Percentiles rank a stretch among this genome's conserved stretches.
Conservation (phyloP, 2,329 filamentous ascomycete genomes). For the Pseudopyrenochaeta lycopersici region DNA sequence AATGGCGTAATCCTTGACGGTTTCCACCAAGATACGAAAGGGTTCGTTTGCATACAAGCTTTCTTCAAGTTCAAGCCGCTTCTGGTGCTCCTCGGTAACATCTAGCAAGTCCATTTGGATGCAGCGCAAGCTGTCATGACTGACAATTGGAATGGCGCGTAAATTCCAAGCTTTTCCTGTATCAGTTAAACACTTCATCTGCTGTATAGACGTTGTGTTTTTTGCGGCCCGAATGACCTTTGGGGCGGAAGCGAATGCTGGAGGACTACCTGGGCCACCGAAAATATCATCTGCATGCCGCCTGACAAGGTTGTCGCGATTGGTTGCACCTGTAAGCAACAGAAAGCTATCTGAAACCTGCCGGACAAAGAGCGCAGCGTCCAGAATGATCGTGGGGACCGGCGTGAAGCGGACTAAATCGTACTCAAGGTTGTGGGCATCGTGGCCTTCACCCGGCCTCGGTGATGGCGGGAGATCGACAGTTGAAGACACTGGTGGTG, state of each 20-base stretch:
- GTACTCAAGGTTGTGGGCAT: slow-evolving; percentile 14
- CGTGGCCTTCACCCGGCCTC: slow-evolving; percentile 10
- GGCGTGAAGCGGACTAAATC: slow-evolving; percentile 53
- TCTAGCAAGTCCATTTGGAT: slow-evolving; percentile 55
- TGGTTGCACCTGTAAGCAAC: slow-evolving; percentile 38
- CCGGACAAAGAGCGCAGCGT: slow-evolving; percentile 63
- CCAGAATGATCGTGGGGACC: slow-evolving; percentile 42
- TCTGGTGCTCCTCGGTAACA: slow-evolving; percentile 42
- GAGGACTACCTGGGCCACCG: slow-evolving; percentile 42
- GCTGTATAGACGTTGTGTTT: slow-evolving; percentile 45
- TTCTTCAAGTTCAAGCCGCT: slow-evolving; percentile 53
- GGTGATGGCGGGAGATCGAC: slow-evolving; percentile 24
- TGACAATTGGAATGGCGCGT: slow-evolving; percentile 55
- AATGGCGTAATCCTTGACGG: slow-evolving; percentile 70
- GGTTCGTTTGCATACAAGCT: slow-evolving; percentile 59
- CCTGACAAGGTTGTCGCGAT: slow-evolving; percentile 48
- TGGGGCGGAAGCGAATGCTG: slow-evolving; percentile 48
- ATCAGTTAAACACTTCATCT: slow-evolving; percentile 42
- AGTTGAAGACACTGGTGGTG: slow-evolving; percentile 11
- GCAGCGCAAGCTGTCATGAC: slow-evolving; percentile 50
- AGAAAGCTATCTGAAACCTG: slow-evolving; percentile 57
- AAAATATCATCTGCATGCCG: slow-evolving; percentile 53
- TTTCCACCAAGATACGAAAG: slow-evolving; percentile 69
- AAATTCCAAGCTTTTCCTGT: slow-evolving; percentile 44
- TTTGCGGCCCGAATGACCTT: slow-evolving; percentile 51